Evolutionary conservation across 139 green algal genomes (phyloP), one percentile per base, ranked within the genome.

Genomic region (Tetraselmis striata): DNA sequence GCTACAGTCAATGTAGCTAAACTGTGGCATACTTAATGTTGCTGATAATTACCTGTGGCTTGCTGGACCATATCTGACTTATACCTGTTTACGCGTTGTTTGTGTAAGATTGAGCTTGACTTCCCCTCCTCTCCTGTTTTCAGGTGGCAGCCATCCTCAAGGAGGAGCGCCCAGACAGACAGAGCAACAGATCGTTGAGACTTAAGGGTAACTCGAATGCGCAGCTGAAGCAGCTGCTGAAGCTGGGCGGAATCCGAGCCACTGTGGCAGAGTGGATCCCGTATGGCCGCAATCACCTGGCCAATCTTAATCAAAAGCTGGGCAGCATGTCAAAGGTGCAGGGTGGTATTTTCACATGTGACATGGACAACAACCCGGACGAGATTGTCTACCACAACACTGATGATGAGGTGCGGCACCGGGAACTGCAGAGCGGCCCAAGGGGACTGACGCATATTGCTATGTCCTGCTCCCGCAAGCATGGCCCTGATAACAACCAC

Each of bases 181-280:
- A 67, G 45, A n/a, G n/a, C n/a, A 18, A 77, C 74, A 2, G 25
- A 2, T 18, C 5, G 5, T 28, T 77, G 74, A 28, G 23, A 29
- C 30, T 79, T 32, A 75, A 75, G 32, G 26, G 26, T 2, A 81
- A 81, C 78, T 1, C 58, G 2, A 75, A 75, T 28, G 31, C 74
- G 22, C 29, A 75, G 30, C 26, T 85, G 77, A 77, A 85, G 22
- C 76, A 79, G 32, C 27, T 30, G 11, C 2, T 85, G 2, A 79
- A 32, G 29, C 77, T 85, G 45, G 45, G 32, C 28, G 31, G 77
- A 25, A 27, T 85, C 18, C 27, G 81, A 23, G 45, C 81, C 45
- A 28, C 76, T 23, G 76, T 84, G 28, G 81, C 5, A 5, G 81
- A 84, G 28, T 84, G 76, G 75, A 81, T 84, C 30, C 81, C 81